phyloP scores from a whole-genome alignment of 257 asterid genomes.

The Nyctanthes arbortristis region DNA sequence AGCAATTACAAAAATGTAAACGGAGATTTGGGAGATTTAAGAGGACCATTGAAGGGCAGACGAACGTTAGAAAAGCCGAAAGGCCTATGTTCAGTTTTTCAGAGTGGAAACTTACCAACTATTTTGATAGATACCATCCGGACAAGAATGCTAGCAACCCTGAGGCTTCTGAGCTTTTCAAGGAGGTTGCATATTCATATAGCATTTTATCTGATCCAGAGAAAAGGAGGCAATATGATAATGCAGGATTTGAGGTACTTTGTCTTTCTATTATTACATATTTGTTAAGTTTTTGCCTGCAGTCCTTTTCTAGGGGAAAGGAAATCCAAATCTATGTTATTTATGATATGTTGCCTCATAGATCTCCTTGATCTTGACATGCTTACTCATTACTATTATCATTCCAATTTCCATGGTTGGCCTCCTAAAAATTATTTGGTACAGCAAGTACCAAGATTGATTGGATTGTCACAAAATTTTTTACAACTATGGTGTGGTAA shows the following conservation, averaged over 20 bases:
- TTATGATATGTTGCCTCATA: neutral
- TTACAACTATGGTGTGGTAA: neutral
- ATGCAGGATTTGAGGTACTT: conserved; percentile 87
- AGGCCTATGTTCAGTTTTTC: neutral
- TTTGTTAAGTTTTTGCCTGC: neutral
- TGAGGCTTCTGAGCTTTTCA: conserved; percentile 96
- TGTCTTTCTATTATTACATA: neutral
- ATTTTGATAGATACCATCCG: conserved; percentile 93
- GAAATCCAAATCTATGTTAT: neutral
- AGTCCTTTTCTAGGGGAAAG: neutral
- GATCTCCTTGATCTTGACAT: neutral
- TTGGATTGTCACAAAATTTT: neutral
- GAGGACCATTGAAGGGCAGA: neutral
- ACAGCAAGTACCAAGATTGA: neutral
- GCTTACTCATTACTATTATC: neutral
- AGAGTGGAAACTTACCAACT: neutral
- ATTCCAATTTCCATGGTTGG: neutral
- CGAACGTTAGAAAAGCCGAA: neutral
- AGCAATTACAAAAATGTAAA: neutral
- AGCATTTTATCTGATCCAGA: conserved; percentile 94
- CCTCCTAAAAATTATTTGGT: neutral
- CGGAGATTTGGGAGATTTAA: neutral
- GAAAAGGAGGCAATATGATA: conserved; percentile 92
- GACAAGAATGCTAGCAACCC: conserved; percentile 96
- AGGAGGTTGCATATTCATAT: conserved; percentile 98